Evolutionary conservation across 768 basidiomycete species (phyloP).

Genomic region (Pulveroboletus sp.): DNA sequence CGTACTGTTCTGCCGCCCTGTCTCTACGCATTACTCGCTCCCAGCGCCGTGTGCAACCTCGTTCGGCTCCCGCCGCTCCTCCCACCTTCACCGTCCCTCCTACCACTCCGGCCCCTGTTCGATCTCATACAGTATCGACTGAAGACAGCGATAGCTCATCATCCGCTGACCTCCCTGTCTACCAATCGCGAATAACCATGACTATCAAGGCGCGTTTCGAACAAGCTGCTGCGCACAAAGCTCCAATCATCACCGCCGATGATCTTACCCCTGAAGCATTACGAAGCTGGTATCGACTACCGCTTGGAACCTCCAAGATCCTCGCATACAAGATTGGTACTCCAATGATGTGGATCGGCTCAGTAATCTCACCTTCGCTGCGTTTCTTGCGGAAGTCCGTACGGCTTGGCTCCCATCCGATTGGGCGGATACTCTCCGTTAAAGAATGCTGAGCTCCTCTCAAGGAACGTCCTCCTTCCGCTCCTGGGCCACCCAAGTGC

Average conservation of each 20-base stretch:
- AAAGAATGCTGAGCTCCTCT: not conserved
- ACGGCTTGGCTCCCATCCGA: slow-evolving; percentile 1
- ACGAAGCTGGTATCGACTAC: not conserved
- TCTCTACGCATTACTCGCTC: too few species aligned
- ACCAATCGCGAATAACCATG: not conserved
- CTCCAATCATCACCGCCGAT: not conserved
- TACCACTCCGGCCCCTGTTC: too few species aligned
- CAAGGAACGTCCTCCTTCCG: too few species aligned
- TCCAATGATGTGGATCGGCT: not conserved
- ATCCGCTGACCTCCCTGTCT: too few species aligned
- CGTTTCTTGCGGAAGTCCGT: slow-evolving; percentile 1
- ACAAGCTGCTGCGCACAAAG: not conserved
- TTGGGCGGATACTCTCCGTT: not conserved
- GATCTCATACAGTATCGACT: too few species aligned
- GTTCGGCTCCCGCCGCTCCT: too few species aligned
- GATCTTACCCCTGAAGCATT: not conserved
- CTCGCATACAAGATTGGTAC: slow-evolving; percentile 7
- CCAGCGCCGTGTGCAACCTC: too few species aligned
- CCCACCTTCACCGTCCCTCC: too few species aligned
- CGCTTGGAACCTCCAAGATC: not conserved
- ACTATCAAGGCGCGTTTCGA: not conserved
- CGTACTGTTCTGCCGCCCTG: too few species aligned
- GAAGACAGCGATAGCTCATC: too few species aligned
- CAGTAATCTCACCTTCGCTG: not conserved
- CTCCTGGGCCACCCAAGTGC: too few species aligned